Percentiles rank a stretch among this genome's conserved stretches.
Conservation (phyloP, 208 protist species). For the Leishmania aethiopica region DNA sequence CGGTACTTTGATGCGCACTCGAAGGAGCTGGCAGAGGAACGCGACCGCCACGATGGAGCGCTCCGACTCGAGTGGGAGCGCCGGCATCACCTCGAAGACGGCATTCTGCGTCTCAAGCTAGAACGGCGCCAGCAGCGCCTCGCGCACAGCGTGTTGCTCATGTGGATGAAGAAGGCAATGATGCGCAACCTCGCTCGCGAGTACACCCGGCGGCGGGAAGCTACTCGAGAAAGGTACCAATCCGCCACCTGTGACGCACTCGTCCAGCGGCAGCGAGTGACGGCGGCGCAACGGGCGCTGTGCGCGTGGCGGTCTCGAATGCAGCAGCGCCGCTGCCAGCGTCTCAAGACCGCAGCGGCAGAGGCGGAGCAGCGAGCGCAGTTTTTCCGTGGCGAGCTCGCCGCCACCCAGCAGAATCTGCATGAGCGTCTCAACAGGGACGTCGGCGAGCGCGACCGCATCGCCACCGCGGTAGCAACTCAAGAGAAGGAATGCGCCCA, state of each 20-base stretch:
- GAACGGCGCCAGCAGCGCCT: slow-evolving; percentile 8
- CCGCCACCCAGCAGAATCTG: slow-evolving; percentile 15
- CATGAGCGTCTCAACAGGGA: slow-evolving; percentile 10
- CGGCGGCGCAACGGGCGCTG: background rate
- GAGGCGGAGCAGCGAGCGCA: slow-evolving; percentile 23
- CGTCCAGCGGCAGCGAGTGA: slow-evolving; percentile 4
- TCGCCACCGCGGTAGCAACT: background rate
- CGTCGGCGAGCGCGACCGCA: slow-evolving; percentile 13
- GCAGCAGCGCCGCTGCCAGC: slow-evolving; percentile 7
- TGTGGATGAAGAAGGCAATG: slow-evolving; percentile 38
- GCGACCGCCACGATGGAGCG: slow-evolving; percentile 20
- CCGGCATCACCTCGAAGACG: slow-evolving; percentile 31
- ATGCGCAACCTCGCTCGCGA: slow-evolving; percentile 23
- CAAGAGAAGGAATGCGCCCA: slow-evolving; percentile 19
- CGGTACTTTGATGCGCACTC: slow-evolving; percentile 62
- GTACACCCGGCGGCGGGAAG: slow-evolving; percentile 4
- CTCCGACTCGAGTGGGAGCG: slow-evolving; percentile 28
- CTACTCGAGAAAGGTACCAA: slow-evolving; percentile 10
- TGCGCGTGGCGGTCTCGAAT: slow-evolving; percentile 15
- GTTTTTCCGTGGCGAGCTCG: slow-evolving; percentile 32
- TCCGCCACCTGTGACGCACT: slow-evolving; percentile 10
- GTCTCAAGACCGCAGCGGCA: background rate
- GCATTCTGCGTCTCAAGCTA: background rate
- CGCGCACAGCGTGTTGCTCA: slow-evolving; percentile 8
- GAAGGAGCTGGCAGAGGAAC: slow-evolving; percentile 26